Base-by-base conservation (phyloP, 208 protist genomes). In the Leptomonas seymouri region DNA sequence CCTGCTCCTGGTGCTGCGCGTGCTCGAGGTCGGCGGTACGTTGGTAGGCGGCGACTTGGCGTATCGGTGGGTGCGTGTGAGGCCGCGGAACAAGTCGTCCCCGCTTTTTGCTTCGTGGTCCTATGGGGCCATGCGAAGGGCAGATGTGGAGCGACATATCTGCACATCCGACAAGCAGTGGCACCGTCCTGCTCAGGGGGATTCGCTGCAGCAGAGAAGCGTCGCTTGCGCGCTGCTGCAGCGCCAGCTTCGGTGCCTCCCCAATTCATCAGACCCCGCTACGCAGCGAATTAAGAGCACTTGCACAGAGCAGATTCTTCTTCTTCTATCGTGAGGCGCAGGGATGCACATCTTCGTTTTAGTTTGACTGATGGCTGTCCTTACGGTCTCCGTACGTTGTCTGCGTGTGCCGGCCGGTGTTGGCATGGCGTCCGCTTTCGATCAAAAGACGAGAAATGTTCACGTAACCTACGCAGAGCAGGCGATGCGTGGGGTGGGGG, bases 291-390 rank as follows among this genome's bases (percentile, higher is more conserved):
- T 80, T n/a, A 25, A 54, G 41, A 57, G 61, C 34, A 62, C 70
- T 18, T 86, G 84, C 75, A 83, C 78, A 39, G 59, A 73, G 36
- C 84, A 89, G 67, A 71, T 89, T 44, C 41, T 88, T 0, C 83
- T 85, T 76, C 71, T 88, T 44, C 62, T 88, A 4, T 72, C 67
- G 23, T 70, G 21, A 50, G 0, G 3, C 4, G 11, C n/a, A n/a
- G n/a, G n/a, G n/a, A n/a, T n/a, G n/a, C n/a, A n/a, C n/a, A n/a
- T n/a, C n/a, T n/a, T n/a, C n/a, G n/a, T n/a, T n/a, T n/a, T n/a
- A n/a, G n/a, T n/a, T n/a, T n/a, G n/a, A n/a, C n/a, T n/a, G n/a
- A n/a, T n/a, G n/a, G n/a, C n/a, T n/a, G n/a, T n/a, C n/a, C n/a
- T n/a, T n/a, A n/a, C n/a, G n/a, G n/a, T n/a, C n/a, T n/a, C n/a